These are phyloP conservation scores for Tirmania nivea DNA, from an alignment of 495 filamentous ascomycete species.

Conservation along the genomic window DNA sequence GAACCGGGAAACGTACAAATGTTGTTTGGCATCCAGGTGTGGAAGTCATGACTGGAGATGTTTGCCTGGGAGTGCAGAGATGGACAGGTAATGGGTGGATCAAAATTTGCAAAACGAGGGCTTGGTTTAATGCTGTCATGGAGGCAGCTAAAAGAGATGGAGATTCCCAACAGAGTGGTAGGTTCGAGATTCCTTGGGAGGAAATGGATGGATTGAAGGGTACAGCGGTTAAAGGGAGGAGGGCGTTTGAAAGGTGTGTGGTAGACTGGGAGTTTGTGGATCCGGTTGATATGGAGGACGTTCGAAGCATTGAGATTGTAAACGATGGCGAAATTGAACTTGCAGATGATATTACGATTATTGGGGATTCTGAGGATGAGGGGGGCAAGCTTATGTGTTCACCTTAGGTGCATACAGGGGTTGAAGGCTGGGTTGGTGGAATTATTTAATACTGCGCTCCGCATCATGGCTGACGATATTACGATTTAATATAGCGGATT, in stretches of 20 bases:
- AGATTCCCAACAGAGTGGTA: conserved; percentile 27
- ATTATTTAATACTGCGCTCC: too few relatives aligned
- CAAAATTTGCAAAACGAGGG: conserved; percentile 79
- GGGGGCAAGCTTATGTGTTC: too few relatives aligned
- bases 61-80: conserved; percentile 76
- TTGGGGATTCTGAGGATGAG: too few relatives aligned
- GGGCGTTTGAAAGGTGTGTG: conserved; percentile 61
- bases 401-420: too few relatives aligned
- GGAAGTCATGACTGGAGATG: conserved; percentile 53
- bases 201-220: conserved; percentile 60
- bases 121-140: conserved; percentile 93
- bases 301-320: too few relatives aligned
- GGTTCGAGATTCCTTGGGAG: conserved; percentile 45
- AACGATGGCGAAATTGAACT: too few relatives aligned
- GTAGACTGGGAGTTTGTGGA: conserved; percentile 45
- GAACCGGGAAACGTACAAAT: not conserved
- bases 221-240: conserved; percentile 51
- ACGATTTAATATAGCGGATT: too few relatives aligned
- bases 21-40: conserved; percentile 21
- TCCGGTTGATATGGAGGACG: not conserved
- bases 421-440: too few relatives aligned
- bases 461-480: too few relatives aligned
- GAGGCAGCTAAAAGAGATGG: conserved; percentile 34
- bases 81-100: conserved; percentile 32
- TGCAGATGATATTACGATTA: too few relatives aligned